Evolutionary conservation across 2,329 filamentous ascomycete genomes (phyloP).

Genomic region (Mycosphaerelloides madeirae): DNA sequence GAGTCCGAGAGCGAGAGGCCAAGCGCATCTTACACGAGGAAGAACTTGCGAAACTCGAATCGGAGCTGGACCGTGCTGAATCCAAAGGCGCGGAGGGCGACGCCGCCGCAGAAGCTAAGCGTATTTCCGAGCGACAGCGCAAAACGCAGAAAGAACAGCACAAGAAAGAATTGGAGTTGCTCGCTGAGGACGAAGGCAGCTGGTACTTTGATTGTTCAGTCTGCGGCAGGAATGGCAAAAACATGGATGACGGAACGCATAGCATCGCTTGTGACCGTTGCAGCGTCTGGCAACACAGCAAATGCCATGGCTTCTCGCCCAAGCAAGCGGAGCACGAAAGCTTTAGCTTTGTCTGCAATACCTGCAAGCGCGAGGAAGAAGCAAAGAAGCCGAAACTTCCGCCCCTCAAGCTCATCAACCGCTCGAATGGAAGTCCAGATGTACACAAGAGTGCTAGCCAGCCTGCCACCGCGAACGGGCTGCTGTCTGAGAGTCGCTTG

Average conservation of each 20-base stretch:
- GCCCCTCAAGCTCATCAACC: conserved; percentile 52
- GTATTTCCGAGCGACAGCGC: conserved; percentile 74
- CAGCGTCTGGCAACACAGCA: conserved; percentile 95
- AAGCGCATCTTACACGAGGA: conserved; percentile 81
- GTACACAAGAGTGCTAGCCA: conserved; percentile 17
- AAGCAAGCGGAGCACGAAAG: conserved; percentile 75
- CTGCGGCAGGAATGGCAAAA: conserved; percentile 84
- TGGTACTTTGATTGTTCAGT: conserved; percentile 92
- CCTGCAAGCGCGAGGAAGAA: conserved; percentile 66
- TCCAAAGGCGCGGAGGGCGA: conserved; percentile 51
- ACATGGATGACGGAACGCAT: conserved; percentile 84
- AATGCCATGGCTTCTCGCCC: conserved; percentile 76
- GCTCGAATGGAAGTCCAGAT: conserved; percentile 22
- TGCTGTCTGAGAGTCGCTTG: conserved; percentile 12
- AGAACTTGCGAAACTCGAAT: conserved; percentile 72
- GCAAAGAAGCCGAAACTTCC: conserved; percentile 59
- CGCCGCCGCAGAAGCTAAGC: conserved; percentile 37
- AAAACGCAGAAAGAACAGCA: conserved; percentile 76
- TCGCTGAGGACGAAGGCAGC: conserved; percentile 67
- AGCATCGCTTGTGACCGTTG: conserved; percentile 92
- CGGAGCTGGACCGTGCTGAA: conserved; percentile 36
- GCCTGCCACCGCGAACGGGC: conserved; percentile 17
- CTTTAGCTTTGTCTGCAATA: conserved; percentile 79
- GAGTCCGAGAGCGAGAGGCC: conserved; percentile 77
- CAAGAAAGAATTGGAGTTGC: conserved; percentile 67